Evolutionary conservation across 208 protist genomes (phyloP).

Genomic region (Naegleria lovaniensis): DNA sequence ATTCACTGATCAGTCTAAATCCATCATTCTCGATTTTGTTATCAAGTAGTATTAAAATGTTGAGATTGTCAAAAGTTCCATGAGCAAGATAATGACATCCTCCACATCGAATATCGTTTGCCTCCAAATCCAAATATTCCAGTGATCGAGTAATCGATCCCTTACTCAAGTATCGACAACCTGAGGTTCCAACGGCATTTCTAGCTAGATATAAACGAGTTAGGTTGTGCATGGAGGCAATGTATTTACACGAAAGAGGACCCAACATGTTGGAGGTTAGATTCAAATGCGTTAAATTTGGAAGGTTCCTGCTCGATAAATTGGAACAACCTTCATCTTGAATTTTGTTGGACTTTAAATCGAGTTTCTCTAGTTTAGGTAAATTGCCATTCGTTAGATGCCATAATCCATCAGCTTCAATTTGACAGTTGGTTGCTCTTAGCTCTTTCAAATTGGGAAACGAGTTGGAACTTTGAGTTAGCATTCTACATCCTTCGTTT

Average conservation of each 20-base stretch:
- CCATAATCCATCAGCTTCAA: background rate
- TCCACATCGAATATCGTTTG: background rate
- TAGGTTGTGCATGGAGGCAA: background rate
- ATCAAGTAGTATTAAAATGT: no score
- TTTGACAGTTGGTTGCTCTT: background rate
- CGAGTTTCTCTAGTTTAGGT: background rate
- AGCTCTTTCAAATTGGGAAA: background rate
- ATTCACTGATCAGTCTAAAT: no score
- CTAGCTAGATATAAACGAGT: background rate
- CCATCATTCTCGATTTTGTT: no score
- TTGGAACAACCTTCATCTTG: background rate
- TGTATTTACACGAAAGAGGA: background rate
- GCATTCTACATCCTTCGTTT: background rate
- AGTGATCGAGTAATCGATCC: background rate
- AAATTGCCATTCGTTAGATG: background rate
- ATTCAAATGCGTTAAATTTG: background rate
- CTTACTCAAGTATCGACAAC: background rate
- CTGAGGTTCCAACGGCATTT: background rate
- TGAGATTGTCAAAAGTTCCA: no score
- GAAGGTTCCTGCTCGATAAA: background rate
- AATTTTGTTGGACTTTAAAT: background rate
- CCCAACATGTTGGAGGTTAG: background rate
- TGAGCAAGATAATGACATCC: background rate
- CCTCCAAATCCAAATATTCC: background rate
- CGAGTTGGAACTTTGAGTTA: background rate